Conservation (phyloP, 2,329 filamentous ascomycete genomes). For the Penicillium capsulatum region DNA sequence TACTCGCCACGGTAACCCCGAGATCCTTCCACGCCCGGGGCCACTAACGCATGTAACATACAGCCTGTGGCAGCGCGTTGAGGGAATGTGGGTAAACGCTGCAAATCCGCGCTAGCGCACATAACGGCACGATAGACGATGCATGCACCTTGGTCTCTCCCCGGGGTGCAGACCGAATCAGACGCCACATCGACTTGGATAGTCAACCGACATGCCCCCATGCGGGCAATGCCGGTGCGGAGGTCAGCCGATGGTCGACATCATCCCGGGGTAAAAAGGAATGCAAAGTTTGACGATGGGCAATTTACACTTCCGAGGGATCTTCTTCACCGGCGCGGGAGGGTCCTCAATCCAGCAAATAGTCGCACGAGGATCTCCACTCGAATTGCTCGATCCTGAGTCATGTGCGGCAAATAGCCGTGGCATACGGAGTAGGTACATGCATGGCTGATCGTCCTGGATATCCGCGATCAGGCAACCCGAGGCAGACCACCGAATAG, state of each 20-base stretch:
- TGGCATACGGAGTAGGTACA: background rate
- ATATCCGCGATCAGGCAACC: background rate
- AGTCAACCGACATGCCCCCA: too few relatives aligned
- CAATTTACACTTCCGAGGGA: conserved; percentile 6
- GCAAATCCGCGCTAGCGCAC: too few relatives aligned
- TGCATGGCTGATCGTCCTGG: conserved; percentile 12
- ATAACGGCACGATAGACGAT: too few relatives aligned
- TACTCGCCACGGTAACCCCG: too few relatives aligned
- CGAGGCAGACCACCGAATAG: background rate
- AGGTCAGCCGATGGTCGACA: conserved; percentile 39
- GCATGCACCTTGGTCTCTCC: too few relatives aligned
- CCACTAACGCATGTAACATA: too few relatives aligned
- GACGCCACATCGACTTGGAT: too few relatives aligned
- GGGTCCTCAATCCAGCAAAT: background rate
- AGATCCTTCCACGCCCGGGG: too few relatives aligned
- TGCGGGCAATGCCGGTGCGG: conserved; percentile 38
- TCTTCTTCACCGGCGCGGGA: conserved; percentile 8
- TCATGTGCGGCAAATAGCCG: conserved; percentile 4
- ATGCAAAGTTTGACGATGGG: conserved; percentile 12
- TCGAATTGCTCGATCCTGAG: background rate
- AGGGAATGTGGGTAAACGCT: too few relatives aligned
- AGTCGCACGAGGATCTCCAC: conserved; percentile 1
- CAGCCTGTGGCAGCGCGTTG: too few relatives aligned
- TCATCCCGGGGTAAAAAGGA: conserved; percentile 24
- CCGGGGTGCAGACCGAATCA: too few relatives aligned